phyloP scores from a whole-genome alignment of 495 filamentous ascomycete genomes.

The Xylaria venustula region DNA sequence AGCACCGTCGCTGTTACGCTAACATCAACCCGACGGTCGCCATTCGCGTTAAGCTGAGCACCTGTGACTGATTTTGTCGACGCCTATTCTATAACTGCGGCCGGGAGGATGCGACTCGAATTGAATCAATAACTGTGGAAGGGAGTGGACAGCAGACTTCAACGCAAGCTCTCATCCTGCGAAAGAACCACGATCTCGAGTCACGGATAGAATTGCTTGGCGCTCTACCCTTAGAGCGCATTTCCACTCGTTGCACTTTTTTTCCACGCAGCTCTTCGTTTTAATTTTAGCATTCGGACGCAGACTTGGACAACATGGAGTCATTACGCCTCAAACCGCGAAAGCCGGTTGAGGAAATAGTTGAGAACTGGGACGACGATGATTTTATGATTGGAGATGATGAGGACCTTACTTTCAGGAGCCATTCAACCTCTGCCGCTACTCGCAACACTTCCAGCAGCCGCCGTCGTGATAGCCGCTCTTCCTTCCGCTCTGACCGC shows the following conservation, averaged over 20 bases:
- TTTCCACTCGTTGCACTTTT: constrained; percentile 3
- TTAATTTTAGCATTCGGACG: neutral
- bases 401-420: constrained; percentile 66
- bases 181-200: neutral
- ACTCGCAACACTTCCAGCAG: constrained; percentile 29
- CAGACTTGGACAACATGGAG: constrained; percentile 46
- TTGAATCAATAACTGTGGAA: constrained; percentile 15
- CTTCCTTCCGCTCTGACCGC: constrained; percentile 76
- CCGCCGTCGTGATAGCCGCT: constrained; percentile 68
- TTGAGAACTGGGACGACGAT: constrained; percentile 87
- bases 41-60: neutral
- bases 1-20: neutral
- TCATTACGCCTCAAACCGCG: constrained; percentile 55
- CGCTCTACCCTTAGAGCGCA: constrained; percentile 1
- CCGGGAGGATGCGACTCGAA: constrained; percentile 15
- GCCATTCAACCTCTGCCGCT: constrained; percentile 58
- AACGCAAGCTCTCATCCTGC: neutral
- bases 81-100: neutral
- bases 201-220: neutral
- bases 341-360: constrained; percentile 53
- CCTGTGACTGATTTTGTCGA: constrained; percentile 1
- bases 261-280: constrained; percentile 4
- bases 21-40: neutral
- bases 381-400: constrained; percentile 68
- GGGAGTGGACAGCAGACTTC: constrained; percentile 11